phyloP scores from a whole-genome alignment of 352 stramenopile species.

The Elongisporangium prolatum region DNA sequence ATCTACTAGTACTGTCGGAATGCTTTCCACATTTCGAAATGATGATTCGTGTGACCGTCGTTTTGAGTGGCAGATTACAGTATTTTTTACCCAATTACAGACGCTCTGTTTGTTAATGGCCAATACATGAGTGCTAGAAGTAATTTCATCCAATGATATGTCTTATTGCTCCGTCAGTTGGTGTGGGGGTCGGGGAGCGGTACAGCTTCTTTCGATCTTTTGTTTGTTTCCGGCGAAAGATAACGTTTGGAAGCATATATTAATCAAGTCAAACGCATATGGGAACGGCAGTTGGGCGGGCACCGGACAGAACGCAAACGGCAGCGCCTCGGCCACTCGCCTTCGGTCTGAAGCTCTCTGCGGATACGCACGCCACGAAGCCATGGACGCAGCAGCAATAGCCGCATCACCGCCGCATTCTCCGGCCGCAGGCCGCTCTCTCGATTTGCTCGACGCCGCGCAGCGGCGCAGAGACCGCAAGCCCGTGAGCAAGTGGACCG shows the following conservation, averaged over 20 bases:
- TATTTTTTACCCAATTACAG: neutral
- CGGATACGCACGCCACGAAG: neutral
- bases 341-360: neutral
- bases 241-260: conserved; percentile 42
- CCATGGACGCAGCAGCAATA: conserved; percentile 2
- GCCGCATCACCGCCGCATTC: conserved; percentile 4
- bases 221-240: conserved; percentile 29
- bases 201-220: conserved; percentile 26
- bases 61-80: neutral
- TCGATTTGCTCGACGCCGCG: neutral
- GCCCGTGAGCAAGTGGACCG: conserved; percentile 80
- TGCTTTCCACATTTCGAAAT: no score
- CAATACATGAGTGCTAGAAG: neutral
- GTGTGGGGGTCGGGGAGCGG: neutral
- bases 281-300: conserved; percentile 38
- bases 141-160: neutral
- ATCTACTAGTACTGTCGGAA: no score
- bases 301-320: conserved; percentile 7
- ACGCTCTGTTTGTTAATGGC: neutral
- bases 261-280: conserved; percentile 27
- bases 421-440: conserved; percentile 8
- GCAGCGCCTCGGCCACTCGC: neutral
- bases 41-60: neutral
- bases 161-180: neutral
- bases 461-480: conserved; percentile 65